Conservation (phyloP, 345 rosid species). For the Mallotus nudiflorus region DNA sequence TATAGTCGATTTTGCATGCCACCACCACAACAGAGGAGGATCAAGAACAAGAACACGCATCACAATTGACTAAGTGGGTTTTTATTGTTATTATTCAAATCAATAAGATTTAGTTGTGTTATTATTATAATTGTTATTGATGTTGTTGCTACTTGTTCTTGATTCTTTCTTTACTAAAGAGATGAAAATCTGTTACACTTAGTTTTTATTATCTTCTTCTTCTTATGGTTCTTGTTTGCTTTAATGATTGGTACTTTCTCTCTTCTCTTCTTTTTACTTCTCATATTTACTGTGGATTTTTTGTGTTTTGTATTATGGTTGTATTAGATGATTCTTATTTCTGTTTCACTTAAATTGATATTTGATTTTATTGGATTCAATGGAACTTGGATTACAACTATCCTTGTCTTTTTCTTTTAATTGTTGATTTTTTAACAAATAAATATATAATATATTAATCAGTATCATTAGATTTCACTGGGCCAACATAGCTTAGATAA, state of each 20-base stretch:
- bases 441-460: too few species aligned
- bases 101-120: constrained; percentile 17
- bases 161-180: constrained; percentile 23
- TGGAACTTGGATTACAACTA: constrained; percentile 17
- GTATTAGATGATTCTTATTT: constrained; percentile 1
- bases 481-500: too few species aligned
- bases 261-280: neutral
- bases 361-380: constrained; percentile 3
- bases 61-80: constrained; percentile 18
- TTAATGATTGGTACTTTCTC: constrained; percentile 53
- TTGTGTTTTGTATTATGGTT: constrained; percentile 1
- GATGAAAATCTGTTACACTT: constrained; percentile 42
- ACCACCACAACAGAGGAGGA: constrained; percentile 1
- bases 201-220: constrained; percentile 31
- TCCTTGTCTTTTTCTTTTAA: too few species aligned
- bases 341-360: constrained; percentile 20
- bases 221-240: constrained; percentile 37
- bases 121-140: too few species aligned
- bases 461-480: too few species aligned
- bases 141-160: too few species aligned
- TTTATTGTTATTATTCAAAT: constrained; percentile 10
- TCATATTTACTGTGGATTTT: neutral
- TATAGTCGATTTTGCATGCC: too few species aligned
- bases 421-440: too few species aligned
- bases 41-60: constrained; percentile 23